Conservation (phyloP, 2,329 filamentous ascomycete genomes). For the Metarhizium humberi region DNA sequence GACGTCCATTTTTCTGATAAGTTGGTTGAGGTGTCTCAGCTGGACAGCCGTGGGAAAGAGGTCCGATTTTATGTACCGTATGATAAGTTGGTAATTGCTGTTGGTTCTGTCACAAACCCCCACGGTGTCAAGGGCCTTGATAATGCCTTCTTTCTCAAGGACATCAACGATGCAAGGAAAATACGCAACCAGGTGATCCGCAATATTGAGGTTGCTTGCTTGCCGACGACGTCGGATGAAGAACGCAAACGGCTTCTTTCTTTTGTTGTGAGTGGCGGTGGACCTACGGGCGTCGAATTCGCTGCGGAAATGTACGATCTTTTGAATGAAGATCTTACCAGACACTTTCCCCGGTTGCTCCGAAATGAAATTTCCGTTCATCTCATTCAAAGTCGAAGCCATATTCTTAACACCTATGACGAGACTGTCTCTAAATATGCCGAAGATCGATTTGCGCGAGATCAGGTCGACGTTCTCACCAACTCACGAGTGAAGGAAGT, state of each 20-base stretch:
- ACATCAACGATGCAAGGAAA: constrained; percentile 81
- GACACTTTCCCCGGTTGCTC: constrained; percentile 78
- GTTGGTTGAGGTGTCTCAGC: constrained; percentile 75
- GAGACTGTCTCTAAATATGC: constrained; percentile 89
- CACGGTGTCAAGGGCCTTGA: constrained; percentile 94
- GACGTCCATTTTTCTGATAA: constrained; percentile 89
- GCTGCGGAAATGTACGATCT: constrained; percentile 94
- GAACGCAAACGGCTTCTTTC: constrained; percentile 82
- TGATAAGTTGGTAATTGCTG: constrained; percentile 88
- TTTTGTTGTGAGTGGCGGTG: constrained; percentile 92
- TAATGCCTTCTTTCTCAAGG: constrained; percentile 89
- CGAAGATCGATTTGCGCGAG: constrained; percentile 81
- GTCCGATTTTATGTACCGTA: constrained; percentile 89
- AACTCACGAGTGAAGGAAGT: constrained; percentile 93
- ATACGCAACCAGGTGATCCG: constrained; percentile 84
- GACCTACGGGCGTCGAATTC: constrained; percentile 94
- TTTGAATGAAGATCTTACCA: constrained; percentile 84
- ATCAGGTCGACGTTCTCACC: constrained; percentile 83
- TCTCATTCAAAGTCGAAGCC: constrained; percentile 85
- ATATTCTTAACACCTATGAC: constrained; percentile 97
- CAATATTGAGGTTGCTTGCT: constrained; percentile 81
- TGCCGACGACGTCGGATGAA: constrained; percentile 86
- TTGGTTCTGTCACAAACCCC: constrained; percentile 86
- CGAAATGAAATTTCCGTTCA: constrained; percentile 97
- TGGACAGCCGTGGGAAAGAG: constrained; percentile 61